Percentiles rank a stretch among this genome's conserved stretches.
phyloP scores from a whole-genome alignment of 352 stramenopile species.

The Phytophthora nicotianae region DNA sequence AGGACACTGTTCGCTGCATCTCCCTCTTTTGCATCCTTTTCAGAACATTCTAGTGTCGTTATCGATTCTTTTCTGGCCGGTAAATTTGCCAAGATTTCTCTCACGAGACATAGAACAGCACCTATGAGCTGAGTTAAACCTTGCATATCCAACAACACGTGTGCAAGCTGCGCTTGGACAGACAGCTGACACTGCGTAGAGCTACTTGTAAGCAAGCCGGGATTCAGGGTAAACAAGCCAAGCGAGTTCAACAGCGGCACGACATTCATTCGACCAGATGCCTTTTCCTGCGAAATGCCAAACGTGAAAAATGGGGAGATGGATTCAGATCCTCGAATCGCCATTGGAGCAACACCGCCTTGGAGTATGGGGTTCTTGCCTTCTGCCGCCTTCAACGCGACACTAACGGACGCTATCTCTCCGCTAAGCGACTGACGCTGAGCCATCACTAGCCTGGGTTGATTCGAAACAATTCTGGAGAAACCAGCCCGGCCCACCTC shows the following conservation, averaged over 20 bases:
- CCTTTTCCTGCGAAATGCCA: conserved; percentile 35
- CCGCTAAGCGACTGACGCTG: conserved; percentile 34
- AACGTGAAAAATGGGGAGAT: conserved; percentile 25
- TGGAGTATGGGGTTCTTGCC: conserved; percentile 30
- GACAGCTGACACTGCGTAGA: conserved; percentile 24
- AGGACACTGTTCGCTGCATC: not conserved
- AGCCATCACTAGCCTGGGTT: conserved; percentile 26
- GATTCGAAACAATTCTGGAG: conserved; percentile 28
- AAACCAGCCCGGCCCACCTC: conserved; percentile 32
- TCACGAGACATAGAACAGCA: conserved; percentile 13
- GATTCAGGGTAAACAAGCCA: conserved; percentile 32
- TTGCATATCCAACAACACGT: conserved; percentile 26
- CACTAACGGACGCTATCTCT: conserved; percentile 37
- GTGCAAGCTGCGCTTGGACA: conserved; percentile 20
- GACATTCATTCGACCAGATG: conserved; percentile 23
- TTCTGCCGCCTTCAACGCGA: conserved; percentile 20
- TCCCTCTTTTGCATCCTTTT: not conserved
- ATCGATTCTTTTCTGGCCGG: conserved; percentile 3
- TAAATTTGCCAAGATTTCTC: conserved; percentile 18
- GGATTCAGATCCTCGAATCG: conserved; percentile 2
- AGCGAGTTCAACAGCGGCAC: conserved; percentile 29
- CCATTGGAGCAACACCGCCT: conserved; percentile 31
- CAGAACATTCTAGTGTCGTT: not conserved
- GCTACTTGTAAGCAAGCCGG: conserved; percentile 8
- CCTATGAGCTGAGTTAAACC: conserved; percentile 18